Base-by-base conservation (phyloP, 228 moss, liverwort and hornwort species). In the Sphagnum magellanicum region DNA sequence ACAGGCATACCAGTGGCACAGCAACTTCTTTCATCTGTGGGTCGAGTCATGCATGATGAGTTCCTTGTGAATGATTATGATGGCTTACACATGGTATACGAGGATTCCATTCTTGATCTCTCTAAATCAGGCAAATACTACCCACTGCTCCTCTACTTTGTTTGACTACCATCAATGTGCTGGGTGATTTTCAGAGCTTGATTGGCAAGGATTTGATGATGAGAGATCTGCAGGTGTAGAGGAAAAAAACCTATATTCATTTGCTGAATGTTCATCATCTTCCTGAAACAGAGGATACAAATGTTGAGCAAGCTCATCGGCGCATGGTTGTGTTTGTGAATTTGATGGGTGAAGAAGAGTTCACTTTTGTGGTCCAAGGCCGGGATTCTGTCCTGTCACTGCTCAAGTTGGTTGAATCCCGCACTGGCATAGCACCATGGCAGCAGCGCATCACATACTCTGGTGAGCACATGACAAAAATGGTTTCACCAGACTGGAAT, bases 321-420 rank as follows among this genome's bases (percentile, higher is more conserved):
- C 93, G 90, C 12, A 97, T 97, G 97, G 93, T 90, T 10, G 78
- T 97, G n/a, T 79, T 76, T 8, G 83, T 97, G 0, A 85, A 88
- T 64, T 79, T 97, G n/a, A 81, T 93, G 63, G 91, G 88, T 5
- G 97, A 97, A 75, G 88, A 97, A 70, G 89, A 83, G 59, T 93
- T 97, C 67, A 90, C 93, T 2, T 73, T 93, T 77, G 71, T 87
- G 0, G 88, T 93, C 12, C 97, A 93, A 83, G 91, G 93, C 50
- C 91, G 93, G 14, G 93, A 97, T 76, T 65, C 79, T 46, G 93
- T 97, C 59, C 69, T 88, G 63, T 88, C 93, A 61, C 63, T 95
- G 11, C 83, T 87, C 9, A 81, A 80, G 72, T 73, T 79, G 53
- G 91, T 97, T 0, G 91, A 97, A 76, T 79, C 90, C 5, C 82